phyloP scores from a whole-genome alignment of 257 asterid genomes.

The Scutellaria minor region DNA sequence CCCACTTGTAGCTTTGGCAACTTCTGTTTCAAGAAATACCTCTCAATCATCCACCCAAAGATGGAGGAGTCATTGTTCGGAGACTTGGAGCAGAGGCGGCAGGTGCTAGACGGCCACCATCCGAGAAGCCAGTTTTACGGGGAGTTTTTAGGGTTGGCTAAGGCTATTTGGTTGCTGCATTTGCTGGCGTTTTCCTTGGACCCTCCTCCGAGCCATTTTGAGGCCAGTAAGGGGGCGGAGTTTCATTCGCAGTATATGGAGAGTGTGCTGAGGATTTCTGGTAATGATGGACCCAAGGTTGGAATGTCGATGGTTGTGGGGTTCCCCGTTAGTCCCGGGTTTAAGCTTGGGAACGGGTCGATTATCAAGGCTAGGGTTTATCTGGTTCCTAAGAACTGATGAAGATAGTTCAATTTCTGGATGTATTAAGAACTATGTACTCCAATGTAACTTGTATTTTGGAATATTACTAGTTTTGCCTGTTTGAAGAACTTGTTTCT shows the following conservation, averaged over 20 bases:
- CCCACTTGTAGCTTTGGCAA: conserved; percentile 93
- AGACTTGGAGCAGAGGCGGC: conserved; percentile 92
- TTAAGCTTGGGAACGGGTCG: conserved; percentile 83
- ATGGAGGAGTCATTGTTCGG: conserved; percentile 99
- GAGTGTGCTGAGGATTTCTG: conserved; percentile 67
- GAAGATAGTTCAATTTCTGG: conserved; percentile 1
- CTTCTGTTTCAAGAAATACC: conserved; percentile 87
- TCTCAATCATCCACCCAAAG: conserved; percentile 85
- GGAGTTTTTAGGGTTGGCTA: conserved; percentile 76
- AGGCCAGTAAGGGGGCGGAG: conserved; percentile 86
- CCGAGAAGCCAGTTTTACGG: conserved; percentile 91
- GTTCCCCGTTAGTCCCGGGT: conserved; percentile 91
- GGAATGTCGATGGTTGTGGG: conserved; percentile 74
- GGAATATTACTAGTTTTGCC: conserved; percentile 13
- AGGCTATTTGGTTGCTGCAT: conserved; percentile 95
- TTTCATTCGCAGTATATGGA: conserved; percentile 93
- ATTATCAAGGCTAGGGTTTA: conserved; percentile 83
- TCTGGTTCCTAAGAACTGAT: conserved; percentile 67
- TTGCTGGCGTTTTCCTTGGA: conserved; percentile 86
- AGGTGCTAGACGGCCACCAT: conserved; percentile 76
- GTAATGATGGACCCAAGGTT: conserved; percentile 47
- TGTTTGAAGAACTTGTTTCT: conserved; percentile 25
- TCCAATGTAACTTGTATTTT: conserved; percentile 6
- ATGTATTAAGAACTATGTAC: conserved; percentile 1
- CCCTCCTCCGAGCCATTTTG: conserved; percentile 90